Percentiles rank a stretch among this genome's conserved stretches.
Evolutionary conservation across 2,329 filamentous ascomycete species (phyloP).

Genomic region (Ophiostoma quercus): DNA sequence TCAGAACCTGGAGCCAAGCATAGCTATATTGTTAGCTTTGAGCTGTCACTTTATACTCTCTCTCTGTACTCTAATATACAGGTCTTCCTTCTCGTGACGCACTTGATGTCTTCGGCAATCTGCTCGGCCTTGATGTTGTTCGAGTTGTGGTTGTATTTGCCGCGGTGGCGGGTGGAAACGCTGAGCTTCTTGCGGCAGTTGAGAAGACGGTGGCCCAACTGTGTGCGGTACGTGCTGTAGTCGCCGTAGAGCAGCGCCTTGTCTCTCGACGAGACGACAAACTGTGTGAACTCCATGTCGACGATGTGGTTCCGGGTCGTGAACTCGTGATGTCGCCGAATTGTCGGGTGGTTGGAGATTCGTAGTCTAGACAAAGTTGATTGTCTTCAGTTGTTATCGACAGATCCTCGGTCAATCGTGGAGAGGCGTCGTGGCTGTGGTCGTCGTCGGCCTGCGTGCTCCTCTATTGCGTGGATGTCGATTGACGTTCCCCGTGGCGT

Average conservation of each 20-base stretch:
- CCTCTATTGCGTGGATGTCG: constrained; percentile 8
- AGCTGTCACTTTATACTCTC: not conserved
- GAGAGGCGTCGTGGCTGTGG: not conserved
- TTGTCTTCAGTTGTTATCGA: not conserved
- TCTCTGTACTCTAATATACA: too few species aligned
- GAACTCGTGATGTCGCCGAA: not conserved
- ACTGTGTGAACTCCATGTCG: constrained; percentile 78
- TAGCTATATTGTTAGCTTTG: constrained; percentile 48
- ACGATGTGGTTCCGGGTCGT: not conserved
- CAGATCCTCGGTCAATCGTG: not conserved
- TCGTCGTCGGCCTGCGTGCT: not conserved
- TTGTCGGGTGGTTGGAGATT: not conserved
- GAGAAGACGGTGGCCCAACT: constrained; percentile 74
- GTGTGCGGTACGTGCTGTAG: constrained; percentile 76
- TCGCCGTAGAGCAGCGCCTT: constrained; percentile 82
- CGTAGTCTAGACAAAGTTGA: not conserved
- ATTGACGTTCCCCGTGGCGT: constrained; percentile 6
- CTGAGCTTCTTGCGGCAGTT: constrained; percentile 80
- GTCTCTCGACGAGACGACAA: constrained; percentile 72
- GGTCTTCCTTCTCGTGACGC: too few species aligned
- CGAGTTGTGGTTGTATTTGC: constrained; percentile 64
- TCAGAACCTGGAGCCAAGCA: constrained; percentile 73
- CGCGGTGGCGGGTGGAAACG: constrained; percentile 75
- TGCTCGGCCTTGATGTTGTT: constrained; percentile 66
- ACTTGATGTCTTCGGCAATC: constrained; percentile 71